phyloP scores from a whole-genome alignment of 2,329 filamentous ascomycete species.

The Talaromyces piceae region DNA sequence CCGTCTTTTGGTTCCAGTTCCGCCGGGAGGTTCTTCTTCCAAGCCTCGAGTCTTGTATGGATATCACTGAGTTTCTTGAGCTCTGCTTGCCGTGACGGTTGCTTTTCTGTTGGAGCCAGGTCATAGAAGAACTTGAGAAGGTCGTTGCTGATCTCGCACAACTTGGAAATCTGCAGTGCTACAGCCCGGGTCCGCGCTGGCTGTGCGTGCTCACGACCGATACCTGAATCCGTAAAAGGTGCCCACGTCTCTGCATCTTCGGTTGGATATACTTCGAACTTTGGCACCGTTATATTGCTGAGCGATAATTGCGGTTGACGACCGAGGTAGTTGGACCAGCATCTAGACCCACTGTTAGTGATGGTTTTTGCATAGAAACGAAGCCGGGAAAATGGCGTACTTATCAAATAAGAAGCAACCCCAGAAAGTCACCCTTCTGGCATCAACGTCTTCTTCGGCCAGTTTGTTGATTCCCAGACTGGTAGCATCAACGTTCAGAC shows the following conservation, averaged over 20 bases:
- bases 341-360: slow-evolving; percentile 39
- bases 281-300: slow-evolving; percentile 73
- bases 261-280: slow-evolving; percentile 80
- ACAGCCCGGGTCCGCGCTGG: slow-evolving; percentile 76
- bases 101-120: slow-evolving; percentile 56
- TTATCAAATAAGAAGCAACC: slow-evolving; percentile 98
- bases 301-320: slow-evolving; percentile 79
- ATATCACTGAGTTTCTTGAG: slow-evolving; percentile 89
- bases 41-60: slow-evolving; percentile 81
- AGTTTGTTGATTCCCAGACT: slow-evolving; percentile 57
- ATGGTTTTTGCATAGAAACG: neutral
- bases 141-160: slow-evolving; percentile 92
- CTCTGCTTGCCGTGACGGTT: slow-evolving; percentile 68
- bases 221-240: slow-evolving; percentile 78
- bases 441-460: slow-evolving; percentile 79
- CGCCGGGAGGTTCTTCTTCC: slow-evolving; percentile 73
- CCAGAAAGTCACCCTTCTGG: slow-evolving; percentile 89
- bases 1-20: slow-evolving; percentile 88
- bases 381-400: slow-evolving; percentile 30
- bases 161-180: slow-evolving; percentile 68
- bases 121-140: slow-evolving; percentile 87
- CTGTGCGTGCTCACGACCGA: slow-evolving; percentile 64
- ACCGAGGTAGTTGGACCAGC: slow-evolving; percentile 95
- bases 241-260: slow-evolving; percentile 84
- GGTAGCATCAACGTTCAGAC: slow-evolving; percentile 75